Evolutionary conservation across 164 flowering plant genomes (phyloP), one percentile per base, ranked within the genome.

Genomic region (Malania oleifera): DNA sequence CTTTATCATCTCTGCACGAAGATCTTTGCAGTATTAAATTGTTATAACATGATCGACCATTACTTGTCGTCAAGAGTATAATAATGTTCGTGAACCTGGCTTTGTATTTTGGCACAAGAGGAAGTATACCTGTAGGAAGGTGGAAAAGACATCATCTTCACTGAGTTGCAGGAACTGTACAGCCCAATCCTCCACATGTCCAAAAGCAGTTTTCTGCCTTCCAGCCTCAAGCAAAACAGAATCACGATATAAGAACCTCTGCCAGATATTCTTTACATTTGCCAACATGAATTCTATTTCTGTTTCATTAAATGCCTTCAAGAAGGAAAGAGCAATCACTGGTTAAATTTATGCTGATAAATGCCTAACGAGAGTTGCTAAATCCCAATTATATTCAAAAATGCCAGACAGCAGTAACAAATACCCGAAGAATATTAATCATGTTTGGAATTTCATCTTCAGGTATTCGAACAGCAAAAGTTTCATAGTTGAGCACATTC

Each of bases 361-460:
- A 17, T 43, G 17, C 9, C 19, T 14, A 56, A 8, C 23, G 26
- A 1, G 23, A 41, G 19, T 13, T 47, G 25, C 2, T 35, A 20
- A 41, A n/a, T 61, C 34, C 40, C 7, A 20, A 22, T 6, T 39
- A 34, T 18, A 60, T 43, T 31, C 40, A 56, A 25, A 19, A 39
- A 20, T 19, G 45, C 12, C 19, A 22, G 31, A 54, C 41, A 52
- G 34, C 54, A 37, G n/a, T n/a, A 56, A 10, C 29, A 60, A 18
- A 57, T 83, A 90, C 99, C 92, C 82, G 70, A n/a, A 93, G 89
- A 78, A 81, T 82, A 26, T 80, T 71, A 26, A 85, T 72, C 80
- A 93, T 56, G 65, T 82, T 74, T 56, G 99, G 95, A 56, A 93
- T 90, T 61, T 86, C 96, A 76, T 85, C 97, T 73, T 93, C 99